These are phyloP conservation scores for Ganoderma resinaceum DNA, from an alignment of 1,284 basidiomycete genomes.

Conservation along the genomic window DNA sequence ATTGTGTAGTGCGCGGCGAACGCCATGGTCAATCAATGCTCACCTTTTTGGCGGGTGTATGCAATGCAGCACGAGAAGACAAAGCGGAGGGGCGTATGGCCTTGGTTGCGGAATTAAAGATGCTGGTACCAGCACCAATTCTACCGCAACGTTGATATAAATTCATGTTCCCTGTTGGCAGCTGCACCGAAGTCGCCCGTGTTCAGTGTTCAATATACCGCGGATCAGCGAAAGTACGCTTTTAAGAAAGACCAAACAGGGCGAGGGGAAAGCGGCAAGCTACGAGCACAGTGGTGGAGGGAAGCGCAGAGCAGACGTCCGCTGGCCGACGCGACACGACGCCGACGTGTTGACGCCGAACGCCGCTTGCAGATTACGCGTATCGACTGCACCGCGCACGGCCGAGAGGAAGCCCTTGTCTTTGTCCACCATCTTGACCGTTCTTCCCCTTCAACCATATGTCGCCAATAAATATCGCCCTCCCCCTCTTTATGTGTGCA, in stretches of 20 bases:
- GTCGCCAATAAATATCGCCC: neutral
- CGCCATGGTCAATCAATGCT: neutral
- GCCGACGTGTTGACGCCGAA: neutral
- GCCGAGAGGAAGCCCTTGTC: neutral
- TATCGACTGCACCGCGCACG: neutral
- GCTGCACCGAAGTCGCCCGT: neutral
- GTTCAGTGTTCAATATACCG: neutral
- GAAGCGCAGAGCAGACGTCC: neutral
- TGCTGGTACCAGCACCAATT: neutral
- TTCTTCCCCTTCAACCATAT: neutral
- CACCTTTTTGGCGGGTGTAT: neutral
- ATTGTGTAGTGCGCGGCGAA: neutral
- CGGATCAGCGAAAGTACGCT: neutral
- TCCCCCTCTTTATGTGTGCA: neutral
- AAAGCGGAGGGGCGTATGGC: neutral
- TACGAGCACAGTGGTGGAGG: neutral
- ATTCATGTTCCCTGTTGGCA: neutral
- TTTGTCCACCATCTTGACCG: neutral
- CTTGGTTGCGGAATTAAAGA: neutral
- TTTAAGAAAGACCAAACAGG: neutral
- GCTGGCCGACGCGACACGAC: neutral
- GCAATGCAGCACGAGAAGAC: neutral
- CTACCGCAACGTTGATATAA: neutral
- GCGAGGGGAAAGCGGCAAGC: neutral
- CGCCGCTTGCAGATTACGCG: neutral